phyloP scores from a whole-genome alignment of 2,329 filamentous ascomycete genomes.

The Aureobasidium vineae region DNA sequence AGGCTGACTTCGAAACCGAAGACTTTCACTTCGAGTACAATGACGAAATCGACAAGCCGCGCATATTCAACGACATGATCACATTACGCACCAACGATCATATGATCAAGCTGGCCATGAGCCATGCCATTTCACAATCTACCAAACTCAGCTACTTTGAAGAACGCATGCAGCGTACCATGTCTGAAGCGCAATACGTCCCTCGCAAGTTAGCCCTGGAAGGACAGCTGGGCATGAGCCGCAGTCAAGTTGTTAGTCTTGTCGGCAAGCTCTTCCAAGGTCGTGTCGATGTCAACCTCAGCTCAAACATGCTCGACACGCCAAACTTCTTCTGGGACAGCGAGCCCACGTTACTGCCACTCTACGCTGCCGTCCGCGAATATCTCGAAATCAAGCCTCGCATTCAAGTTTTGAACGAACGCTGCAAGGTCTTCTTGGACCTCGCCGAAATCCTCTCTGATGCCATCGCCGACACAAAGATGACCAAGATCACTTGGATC shows the following conservation, averaged over 20 bases:
- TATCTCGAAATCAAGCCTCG: slow-evolving; percentile 97
- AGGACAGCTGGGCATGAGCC: slow-evolving; percentile 84
- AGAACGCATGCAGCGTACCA: slow-evolving; percentile 90
- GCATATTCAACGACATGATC: slow-evolving; percentile 99
- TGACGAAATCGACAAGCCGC: slow-evolving; percentile 75
- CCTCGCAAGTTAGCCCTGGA: slow-evolving; percentile 86
- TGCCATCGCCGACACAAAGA: slow-evolving; percentile 88
- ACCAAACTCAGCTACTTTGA: slow-evolving; percentile 97
- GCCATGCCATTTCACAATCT: slow-evolving; percentile 94
- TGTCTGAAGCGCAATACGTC: slow-evolving; percentile 88
- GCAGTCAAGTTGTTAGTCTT: slow-evolving; percentile 89
- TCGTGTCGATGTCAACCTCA: slow-evolving; percentile 94
- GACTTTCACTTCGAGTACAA: slow-evolving; percentile 99
- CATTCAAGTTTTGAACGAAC: slow-evolving; percentile 94
- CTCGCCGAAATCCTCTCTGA: slow-evolving; percentile 93
- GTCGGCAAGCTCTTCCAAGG: slow-evolving; percentile 88
- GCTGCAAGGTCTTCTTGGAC: slow-evolving; percentile 93
- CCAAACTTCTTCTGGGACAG: slow-evolving; percentile 99
- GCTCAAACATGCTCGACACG: slow-evolving; percentile 92
- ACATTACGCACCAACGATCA: slow-evolving; percentile 91
- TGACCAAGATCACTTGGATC: slow-evolving; percentile 97
- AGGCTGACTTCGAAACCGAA: slow-evolving; percentile 93
- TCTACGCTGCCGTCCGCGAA: slow-evolving; percentile 91
- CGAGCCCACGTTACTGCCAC: slow-evolving; percentile 88
- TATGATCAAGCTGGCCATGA: slow-evolving; percentile 98